Percentiles rank a stretch among this genome's conserved stretches.
Conservation (phyloP, 192 early-diverging fungal genomes). For the Spizellomyces punctatus region DNA sequence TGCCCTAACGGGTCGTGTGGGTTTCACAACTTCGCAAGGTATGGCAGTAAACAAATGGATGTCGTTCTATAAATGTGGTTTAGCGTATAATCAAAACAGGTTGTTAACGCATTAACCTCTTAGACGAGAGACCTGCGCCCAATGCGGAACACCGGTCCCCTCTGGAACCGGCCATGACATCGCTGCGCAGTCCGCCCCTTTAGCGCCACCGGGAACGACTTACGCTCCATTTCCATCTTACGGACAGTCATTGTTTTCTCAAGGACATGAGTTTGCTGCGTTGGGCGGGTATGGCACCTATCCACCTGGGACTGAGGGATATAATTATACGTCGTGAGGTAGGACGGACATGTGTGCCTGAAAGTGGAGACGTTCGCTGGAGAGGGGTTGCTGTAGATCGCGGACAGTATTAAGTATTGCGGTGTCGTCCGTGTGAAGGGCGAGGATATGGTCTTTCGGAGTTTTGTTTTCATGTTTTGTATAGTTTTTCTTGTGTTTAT, state of each 20-base stretch:
- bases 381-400: too few relatives aligned
- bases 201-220: not conserved
- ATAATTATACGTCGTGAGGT: too few relatives aligned
- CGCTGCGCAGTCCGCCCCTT: not conserved
- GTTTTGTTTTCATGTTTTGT: too few relatives aligned
- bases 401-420: too few relatives aligned
- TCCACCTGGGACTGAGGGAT: conserved; percentile 1
- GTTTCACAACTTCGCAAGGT: conserved; percentile 64
- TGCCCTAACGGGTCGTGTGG: conserved; percentile 50
- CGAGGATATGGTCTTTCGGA: too few relatives aligned
- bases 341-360: too few relatives aligned
- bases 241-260: conserved; percentile 26
- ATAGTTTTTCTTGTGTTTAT: too few relatives aligned
- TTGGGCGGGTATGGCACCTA: conserved; percentile 3
- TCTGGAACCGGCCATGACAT: not conserved
- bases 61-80: too few relatives aligned
- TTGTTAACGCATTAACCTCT: not conserved
- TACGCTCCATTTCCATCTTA: not conserved
- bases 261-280: conserved; percentile 24
- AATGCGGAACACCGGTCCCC: conserved; percentile 40
- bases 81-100: not conserved
- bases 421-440: too few relatives aligned
- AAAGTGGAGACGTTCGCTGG: too few relatives aligned
- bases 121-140: conserved; percentile 58
- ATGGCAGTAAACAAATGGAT: not conserved